These are phyloP conservation scores for Fragaria vesca DNA, from an alignment of 306 rosid genomes.

Conservation along the genomic window DNA sequence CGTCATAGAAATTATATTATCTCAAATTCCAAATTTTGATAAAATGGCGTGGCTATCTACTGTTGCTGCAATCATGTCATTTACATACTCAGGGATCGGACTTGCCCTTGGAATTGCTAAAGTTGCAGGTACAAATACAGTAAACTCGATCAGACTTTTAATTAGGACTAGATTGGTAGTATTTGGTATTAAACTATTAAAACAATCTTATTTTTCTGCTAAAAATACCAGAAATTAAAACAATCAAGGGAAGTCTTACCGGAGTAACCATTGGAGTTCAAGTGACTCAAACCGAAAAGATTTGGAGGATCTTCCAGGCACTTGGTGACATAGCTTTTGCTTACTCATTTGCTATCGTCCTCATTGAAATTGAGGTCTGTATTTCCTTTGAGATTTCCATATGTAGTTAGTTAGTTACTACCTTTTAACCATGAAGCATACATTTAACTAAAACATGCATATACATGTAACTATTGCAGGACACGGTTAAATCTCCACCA, in stretches of 20 bases:
- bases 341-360: conserved; percentile 36
- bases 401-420: background rate
- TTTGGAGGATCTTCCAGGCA: conserved; percentile 45
- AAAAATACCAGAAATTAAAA: conserved; percentile 22
- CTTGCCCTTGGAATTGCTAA: conserved; percentile 25
- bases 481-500: conserved; percentile 64
- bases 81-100: conserved; percentile 30
- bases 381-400: background rate
- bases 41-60: conserved; percentile 27
- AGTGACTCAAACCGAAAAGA: conserved; percentile 29
- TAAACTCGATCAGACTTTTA: background rate
- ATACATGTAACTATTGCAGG: conserved; percentile 32
- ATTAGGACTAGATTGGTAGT: background rate
- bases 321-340: conserved; percentile 46
- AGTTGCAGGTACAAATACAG: conserved; percentile 23
- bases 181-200: background rate
- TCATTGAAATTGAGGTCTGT: conserved; percentile 56
- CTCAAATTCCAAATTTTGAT: conserved; percentile 26
- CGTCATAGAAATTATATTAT: conserved; percentile 16
- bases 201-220: background rate
- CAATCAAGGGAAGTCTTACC: conserved; percentile 31
- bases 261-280: conserved; percentile 24
- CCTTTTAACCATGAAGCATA: background rate
- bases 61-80: conserved; percentile 33
- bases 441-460: background rate